phyloP scores from a whole-genome alignment of 495 filamentous ascomycete species.

The Clavariopsis aquatica region DNA sequence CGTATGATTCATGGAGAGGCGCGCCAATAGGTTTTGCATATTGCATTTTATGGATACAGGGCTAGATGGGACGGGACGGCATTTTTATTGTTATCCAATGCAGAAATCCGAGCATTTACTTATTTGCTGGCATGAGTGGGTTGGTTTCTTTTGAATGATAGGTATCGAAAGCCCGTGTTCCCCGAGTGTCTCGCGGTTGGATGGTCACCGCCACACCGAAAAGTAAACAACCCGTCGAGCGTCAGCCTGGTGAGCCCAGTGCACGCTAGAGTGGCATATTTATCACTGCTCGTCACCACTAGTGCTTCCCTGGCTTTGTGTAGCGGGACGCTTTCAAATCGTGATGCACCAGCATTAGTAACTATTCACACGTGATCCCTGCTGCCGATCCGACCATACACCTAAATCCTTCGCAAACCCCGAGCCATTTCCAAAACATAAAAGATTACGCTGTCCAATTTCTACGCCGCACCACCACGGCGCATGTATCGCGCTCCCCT shows the following conservation, averaged over 20 bases:
- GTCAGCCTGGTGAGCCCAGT: not conserved
- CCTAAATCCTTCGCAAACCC: not conserved
- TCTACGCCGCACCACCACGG: slow-evolving; percentile 8
- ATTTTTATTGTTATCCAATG: too few species aligned
- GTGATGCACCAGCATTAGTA: not conserved
- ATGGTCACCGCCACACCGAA: not conserved
- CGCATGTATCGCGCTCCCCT: slow-evolving; percentile 27
- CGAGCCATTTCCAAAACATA: not conserved
- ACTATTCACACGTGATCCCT: not conserved
- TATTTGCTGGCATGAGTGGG: not conserved
- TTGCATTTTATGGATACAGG: slow-evolving; percentile 6
- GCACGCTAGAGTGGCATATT: not conserved
- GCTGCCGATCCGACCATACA: not conserved
- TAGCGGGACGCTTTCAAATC: not conserved
- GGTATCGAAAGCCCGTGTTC: not conserved
- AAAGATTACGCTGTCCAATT: not conserved
- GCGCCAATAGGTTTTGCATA: not conserved
- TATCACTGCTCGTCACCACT: not conserved
- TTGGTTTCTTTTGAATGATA: not conserved
- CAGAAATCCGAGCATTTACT: too few species aligned
- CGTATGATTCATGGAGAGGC: not conserved
- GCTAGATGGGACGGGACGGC: not conserved
- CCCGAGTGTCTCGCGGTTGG: not conserved
- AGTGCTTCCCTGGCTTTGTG: not conserved
- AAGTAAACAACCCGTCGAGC: not conserved